Evolutionary conservation across 331 rosid species (phyloP).

Genomic region (Malus hybrid): DNA sequence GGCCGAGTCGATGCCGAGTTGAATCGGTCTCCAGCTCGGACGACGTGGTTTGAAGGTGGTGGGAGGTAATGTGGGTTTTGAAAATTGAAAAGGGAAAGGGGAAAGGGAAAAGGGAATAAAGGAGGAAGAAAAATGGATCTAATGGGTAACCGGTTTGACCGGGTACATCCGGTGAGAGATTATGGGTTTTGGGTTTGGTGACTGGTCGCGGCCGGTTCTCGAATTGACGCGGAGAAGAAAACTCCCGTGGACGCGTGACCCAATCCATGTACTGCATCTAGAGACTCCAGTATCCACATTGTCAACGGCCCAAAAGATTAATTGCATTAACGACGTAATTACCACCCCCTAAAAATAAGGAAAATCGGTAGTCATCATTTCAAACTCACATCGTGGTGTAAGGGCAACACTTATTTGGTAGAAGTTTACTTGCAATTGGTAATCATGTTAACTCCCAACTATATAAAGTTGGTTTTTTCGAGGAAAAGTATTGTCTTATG

Average conservation of each 20-base stretch:
- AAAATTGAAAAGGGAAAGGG: background rate
- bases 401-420: accelerated
- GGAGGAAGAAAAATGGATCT: background rate
- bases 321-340: too few relatives aligned
- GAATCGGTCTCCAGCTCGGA: constrained; percentile 22
- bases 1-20: constrained; percentile 23
- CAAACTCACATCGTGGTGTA: too few relatives aligned
- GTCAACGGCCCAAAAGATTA: too few relatives aligned
- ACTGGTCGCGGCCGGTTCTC: background rate
- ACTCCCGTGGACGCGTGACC: background rate
- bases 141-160: constrained; percentile 27
- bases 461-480: too few relatives aligned
- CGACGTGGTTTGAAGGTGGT: background rate
- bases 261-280: too few relatives aligned
- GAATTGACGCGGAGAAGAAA: constrained; percentile 16
- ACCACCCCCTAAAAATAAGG: too few relatives aligned
- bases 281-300: too few relatives aligned
- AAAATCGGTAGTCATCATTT: too few relatives aligned
- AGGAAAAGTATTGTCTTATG: too few relatives aligned
- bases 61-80: background rate
- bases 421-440: too few relatives aligned
- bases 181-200: background rate
- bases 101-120: background rate
- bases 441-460: too few relatives aligned
- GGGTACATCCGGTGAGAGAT: constrained; percentile 26